A percentile compares a stretch with the other conserved stretches of the same genome.
Conservation (phyloP, 768 basidiomycete genomes). For the Podaxis sp. region DNA sequence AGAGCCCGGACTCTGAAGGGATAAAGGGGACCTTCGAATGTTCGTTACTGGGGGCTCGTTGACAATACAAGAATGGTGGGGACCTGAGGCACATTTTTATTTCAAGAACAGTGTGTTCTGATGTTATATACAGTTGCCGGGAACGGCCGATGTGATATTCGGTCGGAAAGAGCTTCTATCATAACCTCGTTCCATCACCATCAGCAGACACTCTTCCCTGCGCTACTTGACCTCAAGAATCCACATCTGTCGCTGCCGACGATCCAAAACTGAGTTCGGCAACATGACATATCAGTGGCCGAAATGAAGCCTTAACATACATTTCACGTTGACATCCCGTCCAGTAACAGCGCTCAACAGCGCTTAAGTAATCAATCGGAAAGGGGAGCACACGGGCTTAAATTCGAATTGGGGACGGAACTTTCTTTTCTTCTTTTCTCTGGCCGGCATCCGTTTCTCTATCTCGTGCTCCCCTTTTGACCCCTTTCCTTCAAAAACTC, state of each 20-base stretch:
- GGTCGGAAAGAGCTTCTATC: neutral
- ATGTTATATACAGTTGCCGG: neutral
- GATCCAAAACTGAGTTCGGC: neutral
- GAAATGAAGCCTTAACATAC: neutral
- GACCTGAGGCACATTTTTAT: neutral
- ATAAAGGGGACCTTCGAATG: neutral
- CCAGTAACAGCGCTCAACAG: neutral
- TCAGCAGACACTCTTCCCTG: neutral
- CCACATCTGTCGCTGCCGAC: neutral
- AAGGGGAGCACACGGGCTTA: neutral
- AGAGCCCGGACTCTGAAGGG: too few species aligned
- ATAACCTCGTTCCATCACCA: neutral
- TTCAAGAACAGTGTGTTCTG: neutral
- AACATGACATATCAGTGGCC: neutral
- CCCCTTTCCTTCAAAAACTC: slow-evolving; percentile 1
- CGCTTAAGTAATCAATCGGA: slow-evolving; percentile 2
- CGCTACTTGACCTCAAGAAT: neutral
- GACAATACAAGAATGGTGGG: neutral
- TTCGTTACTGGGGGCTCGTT: neutral
- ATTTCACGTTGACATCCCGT: neutral
- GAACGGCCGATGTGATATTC: neutral
- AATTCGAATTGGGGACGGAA: neutral
- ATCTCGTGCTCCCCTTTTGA: neutral
- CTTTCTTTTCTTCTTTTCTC: neutral
- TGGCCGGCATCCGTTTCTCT: neutral